Evolutionary conservation across 371 early-diverging fungal genomes (phyloP), one percentile per base, ranked within the genome.

Genomic region (Mortierella sp.): DNA sequence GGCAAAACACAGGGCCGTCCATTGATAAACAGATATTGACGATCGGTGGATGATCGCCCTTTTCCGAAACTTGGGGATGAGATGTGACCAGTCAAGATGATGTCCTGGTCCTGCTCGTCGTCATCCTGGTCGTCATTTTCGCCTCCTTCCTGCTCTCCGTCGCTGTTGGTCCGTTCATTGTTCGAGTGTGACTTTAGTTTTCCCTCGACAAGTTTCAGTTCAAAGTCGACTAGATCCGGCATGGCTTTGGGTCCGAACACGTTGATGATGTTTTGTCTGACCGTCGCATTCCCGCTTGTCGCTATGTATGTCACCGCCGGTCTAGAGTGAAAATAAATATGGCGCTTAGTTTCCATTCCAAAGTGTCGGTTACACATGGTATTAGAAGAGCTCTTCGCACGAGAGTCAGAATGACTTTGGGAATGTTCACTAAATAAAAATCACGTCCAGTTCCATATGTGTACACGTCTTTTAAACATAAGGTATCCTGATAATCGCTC

Each of bases 21-120:
- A 86, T 99, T 98, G 60, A 99, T 90, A 80, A 89, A 98, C 29
- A 95, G 83, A 78, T 94, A 98, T 88, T 98, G 98, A 56, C 97
- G 92, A 87, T 98, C 99, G 3, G 90, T 56, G 41, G 90, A 92
- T 48, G 93, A 93, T 12, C 98, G 88, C 0, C 98, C 98, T 41
- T 88, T 82, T 2, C 94, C 94, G 24, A 91, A 91, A 14, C 88
- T 81, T 1, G 96, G 95, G 65, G 94, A 93, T 0, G 95, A 94
- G 2, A 96, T 91, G 51, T 89, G 90, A 3, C 96, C 96, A 8
- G 80, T 76, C 27, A 95, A 74, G 35, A 56, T 14, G 56, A 80
- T 77, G n/a, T 75, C 79, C 14, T 71, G 72, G 1, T 74, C 76
- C 43, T 70, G 49, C 12, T 35, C 49, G 6, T 72, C 71, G 12